Base-by-base conservation (phyloP, 2,329 filamentous ascomycete species). In the Pseudocercospora macadamiae region DNA sequence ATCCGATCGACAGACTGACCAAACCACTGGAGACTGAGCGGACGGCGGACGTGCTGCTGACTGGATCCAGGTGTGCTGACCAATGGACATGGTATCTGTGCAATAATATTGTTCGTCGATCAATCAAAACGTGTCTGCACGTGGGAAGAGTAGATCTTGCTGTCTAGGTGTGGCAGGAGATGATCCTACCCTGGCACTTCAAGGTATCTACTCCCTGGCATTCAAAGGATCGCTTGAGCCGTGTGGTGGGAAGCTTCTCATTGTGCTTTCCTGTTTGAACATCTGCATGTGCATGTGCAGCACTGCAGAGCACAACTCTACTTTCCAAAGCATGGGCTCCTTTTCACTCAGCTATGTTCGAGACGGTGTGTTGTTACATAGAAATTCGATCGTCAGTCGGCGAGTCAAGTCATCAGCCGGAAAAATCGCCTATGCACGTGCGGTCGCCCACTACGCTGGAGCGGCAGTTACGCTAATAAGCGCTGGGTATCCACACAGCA, bases 51-150 rank as follows among this genome's bases (percentile, higher is more conserved):
- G 6, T 32, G 28, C 28, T 45, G 21, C 39, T 25, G 9, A 45
- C 39, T 19, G 21, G 6, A 45, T 18, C 21, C 3, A 14, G 28
- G 28, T 32, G 12, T 21, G 39, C 39, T 45, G 39, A 45, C 39
- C 39, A 45, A 45, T 25, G 19, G 12, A 44, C 37, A 21, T 44
- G 37, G 19, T 14, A 8, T 12, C 4, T 25, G 12, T 25, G 39
- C 39, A 45, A 45, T 45, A 25, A n/a, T n/a, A 4, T 6, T 21
- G 9, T 18, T 25, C 19, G 39, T 21, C 19, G 39, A 45, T 45
- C 39, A 45, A 45, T 45, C 39, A 45, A 47, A 57, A 44, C 47
- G 36, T 57, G 54, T 34, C 30, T 39, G 28, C 54, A 57, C 47
- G 54, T 57, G 54, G 54, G 26, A 4, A 45, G 6, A 14, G 39